Conservation (phyloP, 2,329 filamentous ascomycete species). For the Aureobasidium vineae region DNA sequence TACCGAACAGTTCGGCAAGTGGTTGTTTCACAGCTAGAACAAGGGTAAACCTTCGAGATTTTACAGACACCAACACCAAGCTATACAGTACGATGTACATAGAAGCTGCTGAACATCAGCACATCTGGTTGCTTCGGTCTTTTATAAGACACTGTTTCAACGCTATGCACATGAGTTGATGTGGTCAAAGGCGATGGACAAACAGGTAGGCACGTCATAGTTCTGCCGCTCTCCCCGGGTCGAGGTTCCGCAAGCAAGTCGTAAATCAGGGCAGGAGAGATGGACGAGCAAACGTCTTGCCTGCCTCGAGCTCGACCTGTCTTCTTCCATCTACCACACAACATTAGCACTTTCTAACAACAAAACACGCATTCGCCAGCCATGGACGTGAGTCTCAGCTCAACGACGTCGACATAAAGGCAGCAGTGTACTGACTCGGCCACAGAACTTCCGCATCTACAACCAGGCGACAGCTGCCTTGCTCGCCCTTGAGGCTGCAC, state of each 20-base stretch:
- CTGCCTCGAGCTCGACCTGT: not conserved
- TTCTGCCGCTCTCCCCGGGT: not conserved
- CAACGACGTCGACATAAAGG: not conserved
- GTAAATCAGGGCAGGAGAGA: slow-evolving; percentile 11
- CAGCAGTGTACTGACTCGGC: not conserved
- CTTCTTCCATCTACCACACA: not conserved
- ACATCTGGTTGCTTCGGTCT: not conserved
- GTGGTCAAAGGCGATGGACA: not conserved
- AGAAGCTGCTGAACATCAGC: no score
- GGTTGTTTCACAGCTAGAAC: not conserved
- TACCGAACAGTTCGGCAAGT: not conserved
- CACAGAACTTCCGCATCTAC: slow-evolving; percentile 46
- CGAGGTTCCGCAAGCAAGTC: slow-evolving; percentile 12
- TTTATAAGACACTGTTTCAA: not conserved
- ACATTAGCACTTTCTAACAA: not conserved
- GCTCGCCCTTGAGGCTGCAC: slow-evolving; percentile 43
- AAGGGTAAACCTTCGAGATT: not conserved
- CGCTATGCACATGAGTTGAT: not conserved
- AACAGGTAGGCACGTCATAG: slow-evolving; percentile 1
- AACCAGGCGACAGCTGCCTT: slow-evolving; percentile 44
- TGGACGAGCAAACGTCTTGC: not conserved
- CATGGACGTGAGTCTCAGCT: slow-evolving; percentile 10
- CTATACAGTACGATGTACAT: not conserved
- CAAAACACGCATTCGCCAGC: not conserved
- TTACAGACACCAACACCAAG: not conserved